phyloP scores from a whole-genome alignment of 2,329 filamentous ascomycete species.

The Diplodia seriata region DNA sequence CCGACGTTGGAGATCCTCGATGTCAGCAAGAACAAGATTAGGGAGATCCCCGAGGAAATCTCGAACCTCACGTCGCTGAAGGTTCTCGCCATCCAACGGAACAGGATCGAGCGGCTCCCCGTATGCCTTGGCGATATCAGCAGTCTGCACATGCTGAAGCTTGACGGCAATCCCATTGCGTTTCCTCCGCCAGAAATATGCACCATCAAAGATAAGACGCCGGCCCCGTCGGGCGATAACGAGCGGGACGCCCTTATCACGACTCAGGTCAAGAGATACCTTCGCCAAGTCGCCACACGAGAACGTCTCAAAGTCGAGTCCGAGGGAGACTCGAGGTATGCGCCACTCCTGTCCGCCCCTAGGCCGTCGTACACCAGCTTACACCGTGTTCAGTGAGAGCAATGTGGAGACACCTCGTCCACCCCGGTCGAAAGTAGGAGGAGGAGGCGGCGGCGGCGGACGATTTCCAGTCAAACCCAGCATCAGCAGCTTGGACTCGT shows the following conservation, averaged over 20 bases:
- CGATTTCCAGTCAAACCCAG: constrained; percentile 74
- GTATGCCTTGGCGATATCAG: constrained; percentile 87
- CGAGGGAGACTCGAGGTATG: constrained; percentile 53
- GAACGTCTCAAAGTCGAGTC: constrained; percentile 52
- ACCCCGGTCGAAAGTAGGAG: constrained; percentile 56
- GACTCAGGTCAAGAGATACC: constrained; percentile 65
- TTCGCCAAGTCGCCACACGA: constrained; percentile 54
- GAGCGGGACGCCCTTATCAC: constrained; percentile 67
- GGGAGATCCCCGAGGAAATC: constrained; percentile 77
- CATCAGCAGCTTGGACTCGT: constrained; percentile 66
- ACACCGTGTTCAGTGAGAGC: constrained; percentile 66
- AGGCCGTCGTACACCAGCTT: constrained; percentile 29
- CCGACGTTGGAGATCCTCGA: constrained; percentile 91
- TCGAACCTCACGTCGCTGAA: constrained; percentile 83
- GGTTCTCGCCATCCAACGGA: constrained; percentile 85
- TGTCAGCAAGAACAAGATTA: constrained; percentile 85
- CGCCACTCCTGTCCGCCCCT: neutral
- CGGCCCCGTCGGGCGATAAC: constrained; percentile 61
- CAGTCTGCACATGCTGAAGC: constrained; percentile 85
- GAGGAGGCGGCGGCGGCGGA: constrained; percentile 49
- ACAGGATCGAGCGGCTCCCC: constrained; percentile 84
- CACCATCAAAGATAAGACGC: constrained; percentile 49
- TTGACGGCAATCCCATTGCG: constrained; percentile 84
- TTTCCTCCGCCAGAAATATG: constrained; percentile 68
- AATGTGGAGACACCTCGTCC: constrained; percentile 79